phyloP scores from a whole-genome alignment of 495 filamentous ascomycete genomes.

The Chaetomium tenue region DNA sequence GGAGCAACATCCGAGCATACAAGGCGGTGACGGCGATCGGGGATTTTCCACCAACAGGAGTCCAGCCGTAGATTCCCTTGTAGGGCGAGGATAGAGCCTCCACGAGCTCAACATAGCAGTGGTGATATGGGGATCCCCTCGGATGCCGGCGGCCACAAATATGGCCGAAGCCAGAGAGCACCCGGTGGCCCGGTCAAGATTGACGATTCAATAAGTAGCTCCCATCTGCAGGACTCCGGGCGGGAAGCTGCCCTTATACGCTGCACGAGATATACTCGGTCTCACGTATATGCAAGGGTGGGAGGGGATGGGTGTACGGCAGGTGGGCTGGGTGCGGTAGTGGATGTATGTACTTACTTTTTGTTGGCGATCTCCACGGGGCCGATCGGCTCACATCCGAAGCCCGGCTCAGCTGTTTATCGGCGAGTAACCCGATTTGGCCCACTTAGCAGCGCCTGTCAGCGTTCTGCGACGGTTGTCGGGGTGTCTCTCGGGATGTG shows the following conservation, averaged over 20 bases:
- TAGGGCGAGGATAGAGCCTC: neutral
- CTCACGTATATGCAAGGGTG: constrained; percentile 1
- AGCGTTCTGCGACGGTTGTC: neutral
- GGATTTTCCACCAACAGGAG: constrained; percentile 18
- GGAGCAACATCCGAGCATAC: neutral
- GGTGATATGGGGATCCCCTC: neutral
- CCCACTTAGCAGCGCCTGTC: neutral
- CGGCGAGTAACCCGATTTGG: constrained; percentile 9
- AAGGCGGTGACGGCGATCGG: neutral
- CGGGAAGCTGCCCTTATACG: neutral
- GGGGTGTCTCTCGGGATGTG: neutral
- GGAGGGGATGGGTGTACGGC: neutral
- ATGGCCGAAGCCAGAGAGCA: neutral
- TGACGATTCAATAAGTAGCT: neutral
- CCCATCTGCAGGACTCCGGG: neutral
- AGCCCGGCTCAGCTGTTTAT: neutral
- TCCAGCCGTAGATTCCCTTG: neutral
- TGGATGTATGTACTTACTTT: neutral
- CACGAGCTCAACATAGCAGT: neutral
- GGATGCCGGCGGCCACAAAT: constrained; percentile 14
- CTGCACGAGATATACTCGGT: neutral
- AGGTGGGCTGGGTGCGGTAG: neutral
- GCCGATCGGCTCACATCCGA: constrained; percentile 5
- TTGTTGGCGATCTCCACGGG: neutral
- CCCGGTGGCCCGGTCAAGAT: constrained; percentile 14